A percentile compares a stretch with the other conserved stretches of the same genome.
These are phyloP conservation scores for Zelopaecilomyces penicillatus DNA, from an alignment of 2,329 filamentous ascomycete genomes.

Conservation along the genomic window DNA sequence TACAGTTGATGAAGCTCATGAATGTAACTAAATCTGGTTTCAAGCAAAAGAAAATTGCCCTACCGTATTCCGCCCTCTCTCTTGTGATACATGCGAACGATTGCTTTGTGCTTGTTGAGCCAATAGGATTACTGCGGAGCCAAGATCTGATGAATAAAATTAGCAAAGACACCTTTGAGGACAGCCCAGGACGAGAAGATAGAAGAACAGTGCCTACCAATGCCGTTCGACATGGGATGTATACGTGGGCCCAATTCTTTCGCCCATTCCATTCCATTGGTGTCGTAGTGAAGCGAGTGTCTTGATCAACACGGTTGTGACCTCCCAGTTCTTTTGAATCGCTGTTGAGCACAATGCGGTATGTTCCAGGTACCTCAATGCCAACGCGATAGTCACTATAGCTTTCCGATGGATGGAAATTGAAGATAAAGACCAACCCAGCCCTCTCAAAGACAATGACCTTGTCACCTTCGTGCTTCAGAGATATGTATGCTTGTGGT, in stretches of 20 bases:
- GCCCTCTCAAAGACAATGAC: slow-evolving; percentile 92
- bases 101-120: no score
- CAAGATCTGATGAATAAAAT: no score
- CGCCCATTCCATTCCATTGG: slow-evolving; percentile 83
- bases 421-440: slow-evolving; percentile 88
- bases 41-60: no score
- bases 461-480: slow-evolving; percentile 93
- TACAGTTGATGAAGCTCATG: no score
- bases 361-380: slow-evolving; percentile 75
- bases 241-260: slow-evolving; percentile 86
- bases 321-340: slow-evolving; percentile 75
- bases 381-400: slow-evolving; percentile 91
- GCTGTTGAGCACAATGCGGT: slow-evolving; percentile 75
- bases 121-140: no score
- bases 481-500: slow-evolving; percentile 79
- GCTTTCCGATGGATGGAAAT: slow-evolving; percentile 79
- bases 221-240: slow-evolving; percentile 76
- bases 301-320: slow-evolving; percentile 64
- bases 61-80: no score
- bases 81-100: no score
- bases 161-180: no score
- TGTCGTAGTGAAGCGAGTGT: slow-evolving; percentile 87
- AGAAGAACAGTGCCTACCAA: slow-evolving; percentile 49
- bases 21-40: no score
- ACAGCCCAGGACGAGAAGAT: no score